Evolutionary conservation across 2,329 filamentous ascomycete genomes (phyloP).

Genomic region (Ustulina deusta): DNA sequence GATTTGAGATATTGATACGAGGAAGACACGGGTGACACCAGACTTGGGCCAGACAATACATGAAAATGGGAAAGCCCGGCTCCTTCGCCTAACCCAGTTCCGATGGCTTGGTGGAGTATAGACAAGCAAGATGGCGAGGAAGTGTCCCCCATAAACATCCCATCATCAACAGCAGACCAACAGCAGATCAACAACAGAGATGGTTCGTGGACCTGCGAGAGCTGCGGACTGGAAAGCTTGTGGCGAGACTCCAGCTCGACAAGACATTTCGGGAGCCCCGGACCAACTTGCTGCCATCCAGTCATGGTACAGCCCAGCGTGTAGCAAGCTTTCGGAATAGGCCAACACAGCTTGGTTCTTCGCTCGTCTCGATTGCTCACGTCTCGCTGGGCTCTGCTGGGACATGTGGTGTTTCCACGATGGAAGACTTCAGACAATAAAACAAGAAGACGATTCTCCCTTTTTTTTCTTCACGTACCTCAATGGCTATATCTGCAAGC

Average conservation of each 20-base stretch:
- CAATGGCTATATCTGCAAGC: neutral
- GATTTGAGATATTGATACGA: no score
- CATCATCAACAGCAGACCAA: no score
- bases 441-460: neutral
- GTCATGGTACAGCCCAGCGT: no score
- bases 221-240: neutral
- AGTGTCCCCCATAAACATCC: neutral
- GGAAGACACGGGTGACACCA: no score
- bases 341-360: neutral
- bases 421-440: neutral
- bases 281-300: neutral
- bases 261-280: neutral
- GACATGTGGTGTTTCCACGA: constrained; percentile 4
- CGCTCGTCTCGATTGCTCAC: neutral
- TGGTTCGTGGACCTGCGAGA: neutral
- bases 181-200: neutral
- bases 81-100: constrained; percentile 10
- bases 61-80: neutral
- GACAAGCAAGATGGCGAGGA: neutral
- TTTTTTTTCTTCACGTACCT: constrained; percentile 22
- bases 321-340: neutral
- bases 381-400: neutral
- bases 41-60: neutral
- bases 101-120: neutral
- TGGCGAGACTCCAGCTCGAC: neutral